phyloP scores from a whole-genome alignment of 2,329 filamentous ascomycete genomes.

The Gremmenia infestans region DNA sequence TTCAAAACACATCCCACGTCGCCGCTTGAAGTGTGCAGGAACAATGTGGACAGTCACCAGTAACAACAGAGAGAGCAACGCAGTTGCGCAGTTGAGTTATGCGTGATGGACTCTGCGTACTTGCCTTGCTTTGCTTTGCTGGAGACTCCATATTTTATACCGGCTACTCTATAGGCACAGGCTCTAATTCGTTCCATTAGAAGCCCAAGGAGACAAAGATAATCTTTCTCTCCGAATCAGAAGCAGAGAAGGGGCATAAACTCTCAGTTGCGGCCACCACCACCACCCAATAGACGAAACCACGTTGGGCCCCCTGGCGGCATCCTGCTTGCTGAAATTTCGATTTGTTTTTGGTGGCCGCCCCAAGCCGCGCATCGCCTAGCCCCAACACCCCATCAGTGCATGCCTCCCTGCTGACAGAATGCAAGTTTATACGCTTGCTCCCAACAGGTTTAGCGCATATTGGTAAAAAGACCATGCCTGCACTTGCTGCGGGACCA shows the following conservation, averaged over 20 bases:
- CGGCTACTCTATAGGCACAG: background rate
- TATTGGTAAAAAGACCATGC: background rate
- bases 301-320: background rate
- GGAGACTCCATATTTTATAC: background rate
- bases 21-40: slow-evolving; percentile 13
- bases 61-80: background rate
- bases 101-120: background rate
- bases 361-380: background rate
- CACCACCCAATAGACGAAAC: background rate
- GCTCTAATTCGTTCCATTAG: background rate
- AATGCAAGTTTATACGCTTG: background rate
- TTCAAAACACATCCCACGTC: slow-evolving; percentile 23
- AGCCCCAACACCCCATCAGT: background rate
- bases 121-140: background rate
- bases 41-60: background rate
- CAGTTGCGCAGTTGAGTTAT: background rate
- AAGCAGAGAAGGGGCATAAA: background rate
- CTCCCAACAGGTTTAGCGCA: background rate
- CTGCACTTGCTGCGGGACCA: background rate
- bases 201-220: background rate
- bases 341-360: background rate
- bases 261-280: background rate
- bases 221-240: background rate
- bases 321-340: background rate
- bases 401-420: background rate